These are phyloP conservation scores for Musa troglodytarum DNA, from an alignment of 176 grass and related monocot genomes.

Conservation along the genomic window DNA sequence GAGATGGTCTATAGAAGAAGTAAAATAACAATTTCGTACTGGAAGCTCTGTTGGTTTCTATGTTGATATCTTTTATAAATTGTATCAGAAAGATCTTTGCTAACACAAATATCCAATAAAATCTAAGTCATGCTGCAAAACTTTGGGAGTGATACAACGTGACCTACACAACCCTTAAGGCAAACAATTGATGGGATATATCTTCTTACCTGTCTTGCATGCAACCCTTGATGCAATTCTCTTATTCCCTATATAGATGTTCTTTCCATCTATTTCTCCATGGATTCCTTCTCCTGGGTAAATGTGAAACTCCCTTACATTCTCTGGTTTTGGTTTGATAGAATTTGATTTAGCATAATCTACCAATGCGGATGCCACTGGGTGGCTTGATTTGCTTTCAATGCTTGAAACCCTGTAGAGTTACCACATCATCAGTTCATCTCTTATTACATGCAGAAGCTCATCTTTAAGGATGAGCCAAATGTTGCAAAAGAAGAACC, in stretches of 20 bases:
- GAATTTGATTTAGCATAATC: constrained; percentile 63
- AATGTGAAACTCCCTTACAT: constrained; percentile 58
- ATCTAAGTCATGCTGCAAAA: neutral
- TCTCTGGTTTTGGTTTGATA: constrained; percentile 63
- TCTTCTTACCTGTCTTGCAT: constrained; percentile 58
- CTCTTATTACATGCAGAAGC: neutral
- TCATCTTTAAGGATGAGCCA: too few species aligned
- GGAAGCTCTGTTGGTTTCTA: too few species aligned
- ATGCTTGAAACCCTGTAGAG: constrained; percentile 78
- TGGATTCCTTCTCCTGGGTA: constrained; percentile 80
- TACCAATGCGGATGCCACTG: constrained; percentile 77
- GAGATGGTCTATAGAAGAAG: too few species aligned
- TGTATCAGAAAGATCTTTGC: too few species aligned
- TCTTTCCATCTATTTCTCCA: constrained; percentile 63
- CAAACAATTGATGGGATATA: neutral
- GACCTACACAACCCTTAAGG: neutral
- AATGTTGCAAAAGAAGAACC: neutral
- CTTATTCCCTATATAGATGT: constrained; percentile 75
- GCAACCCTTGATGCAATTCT: constrained; percentile 65
- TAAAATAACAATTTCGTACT: too few species aligned
- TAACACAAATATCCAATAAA: neutral
- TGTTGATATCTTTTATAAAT: too few species aligned
- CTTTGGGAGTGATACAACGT: neutral
- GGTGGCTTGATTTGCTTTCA: constrained; percentile 94
- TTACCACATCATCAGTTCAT: constrained; percentile 8